These are phyloP conservation scores for Geotrichum citri-aurantii DNA, from an alignment of 1,139 yeast species.

Conservation along the genomic window DNA sequence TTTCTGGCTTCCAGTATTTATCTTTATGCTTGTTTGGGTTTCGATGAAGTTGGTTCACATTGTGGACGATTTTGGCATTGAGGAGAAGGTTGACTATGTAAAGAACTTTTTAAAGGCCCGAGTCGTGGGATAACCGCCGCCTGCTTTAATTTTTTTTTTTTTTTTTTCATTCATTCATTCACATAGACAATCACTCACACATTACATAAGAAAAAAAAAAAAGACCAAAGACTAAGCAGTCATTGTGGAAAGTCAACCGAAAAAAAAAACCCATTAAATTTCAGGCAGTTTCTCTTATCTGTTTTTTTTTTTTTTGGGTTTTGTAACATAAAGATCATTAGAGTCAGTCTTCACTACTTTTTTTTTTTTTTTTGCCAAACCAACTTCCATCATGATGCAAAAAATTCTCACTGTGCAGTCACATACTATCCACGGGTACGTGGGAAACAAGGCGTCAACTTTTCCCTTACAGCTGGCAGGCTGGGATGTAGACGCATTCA, in stretches of 20 bases:
- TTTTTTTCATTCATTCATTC: no score
- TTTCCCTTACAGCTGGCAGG: constrained; percentile 73
- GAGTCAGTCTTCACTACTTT: not conserved
- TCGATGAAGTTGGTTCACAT: constrained; percentile 1
- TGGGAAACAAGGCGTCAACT: constrained; percentile 73
- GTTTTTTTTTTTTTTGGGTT: not conserved
- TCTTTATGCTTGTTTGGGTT: constrained; percentile 28
- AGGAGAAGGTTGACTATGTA: not conserved
- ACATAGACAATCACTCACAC: not conserved
- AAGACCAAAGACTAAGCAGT: not conserved
- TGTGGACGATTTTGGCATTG: constrained; percentile 3
- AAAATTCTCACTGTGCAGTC: constrained; percentile 57
- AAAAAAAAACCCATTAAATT: not conserved
- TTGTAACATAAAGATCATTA: no score
- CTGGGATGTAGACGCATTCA: constrained; percentile 80
- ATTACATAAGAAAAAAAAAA: not conserved
- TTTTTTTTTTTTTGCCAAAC: not conserved
- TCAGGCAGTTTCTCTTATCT: not conserved
- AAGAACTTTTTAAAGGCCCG: not conserved
- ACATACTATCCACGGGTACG: constrained; percentile 84
- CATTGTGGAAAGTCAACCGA: not conserved
- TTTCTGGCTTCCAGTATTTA: constrained; percentile 51
- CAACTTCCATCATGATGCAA: constrained; percentile 8
- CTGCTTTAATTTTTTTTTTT: not conserved
- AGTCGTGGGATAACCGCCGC: not conserved